Evolutionary conservation across 257 asterid species (phyloP).

Genomic region (Ilex aquifolium): DNA sequence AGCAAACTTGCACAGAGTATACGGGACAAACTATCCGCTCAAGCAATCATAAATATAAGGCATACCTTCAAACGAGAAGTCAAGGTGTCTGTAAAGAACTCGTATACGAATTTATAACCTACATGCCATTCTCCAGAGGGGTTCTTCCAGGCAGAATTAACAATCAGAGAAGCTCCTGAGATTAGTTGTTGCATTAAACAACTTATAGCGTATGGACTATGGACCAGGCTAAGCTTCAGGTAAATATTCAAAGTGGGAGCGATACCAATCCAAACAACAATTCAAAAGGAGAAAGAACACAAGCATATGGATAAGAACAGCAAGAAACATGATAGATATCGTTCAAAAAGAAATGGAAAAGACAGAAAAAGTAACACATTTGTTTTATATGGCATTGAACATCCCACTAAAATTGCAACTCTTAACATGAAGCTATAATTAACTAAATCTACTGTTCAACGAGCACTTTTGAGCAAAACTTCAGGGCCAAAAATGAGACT

Average conservation of each 20-base stretch:
- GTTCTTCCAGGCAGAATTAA: constrained; percentile 84
- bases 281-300: background rate
- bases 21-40: background rate
- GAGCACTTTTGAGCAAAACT: too few relatives aligned
- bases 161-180: constrained; percentile 65
- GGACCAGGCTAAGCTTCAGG: background rate
- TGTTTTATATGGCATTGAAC: too few relatives aligned
- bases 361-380: background rate
- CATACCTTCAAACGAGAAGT: constrained; percentile 76
- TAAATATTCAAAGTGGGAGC: background rate
- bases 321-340: background rate
- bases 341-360: background rate
- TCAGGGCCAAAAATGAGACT: too few relatives aligned
- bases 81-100: constrained; percentile 73
- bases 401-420: too few relatives aligned
- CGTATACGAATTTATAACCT: constrained; percentile 82
- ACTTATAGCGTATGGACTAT: background rate
- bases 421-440: too few relatives aligned
- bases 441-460: too few relatives aligned
- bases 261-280: background rate
- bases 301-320: background rate
- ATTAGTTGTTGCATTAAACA: background rate
- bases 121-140: constrained; percentile 96
- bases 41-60: background rate
- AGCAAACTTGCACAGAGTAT: background rate